Percentiles rank a stretch among this genome's conserved stretches.
These are phyloP conservation scores for Gaeumannomyces tritici DNA, from an alignment of 2,329 filamentous ascomycete species.

Conservation along the genomic window DNA sequence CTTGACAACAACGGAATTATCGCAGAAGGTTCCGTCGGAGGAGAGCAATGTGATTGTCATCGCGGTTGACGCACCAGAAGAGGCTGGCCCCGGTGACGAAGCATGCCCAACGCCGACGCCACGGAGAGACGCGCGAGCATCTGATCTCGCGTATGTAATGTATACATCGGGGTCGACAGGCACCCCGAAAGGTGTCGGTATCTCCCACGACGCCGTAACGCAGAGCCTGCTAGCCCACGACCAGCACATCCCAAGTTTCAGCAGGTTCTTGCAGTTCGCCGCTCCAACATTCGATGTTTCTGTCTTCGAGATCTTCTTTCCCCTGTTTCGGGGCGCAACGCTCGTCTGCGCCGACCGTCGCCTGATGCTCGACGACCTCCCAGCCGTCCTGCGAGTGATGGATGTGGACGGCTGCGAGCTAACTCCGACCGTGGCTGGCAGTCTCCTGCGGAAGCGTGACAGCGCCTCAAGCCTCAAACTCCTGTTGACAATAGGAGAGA, in stretches of 20 bases:
- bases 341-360: conserved; percentile 61
- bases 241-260: conserved; percentile 64
- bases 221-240: conserved; percentile 80
- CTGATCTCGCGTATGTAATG: conserved; percentile 73
- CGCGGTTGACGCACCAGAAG: conserved; percentile 18
- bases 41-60: conserved; percentile 22
- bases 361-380: conserved; percentile 66
- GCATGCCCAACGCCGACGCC: background rate
- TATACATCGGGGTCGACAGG: conserved; percentile 91
- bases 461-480: conserved; percentile 60
- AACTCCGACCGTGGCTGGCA: conserved; percentile 78
- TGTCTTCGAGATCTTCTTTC: conserved; percentile 91
- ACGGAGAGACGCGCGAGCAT: conserved; percentile 7
- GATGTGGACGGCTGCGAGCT: conserved; percentile 77
- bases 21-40: conserved; percentile 25
- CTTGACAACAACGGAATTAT: conserved; percentile 48
- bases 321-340: conserved; percentile 63
- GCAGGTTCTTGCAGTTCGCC: conserved; percentile 81
- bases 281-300: conserved; percentile 91
- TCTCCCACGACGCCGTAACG: conserved; percentile 71
- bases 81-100: conserved; percentile 1
- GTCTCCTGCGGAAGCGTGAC: conserved; percentile 57
- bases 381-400: conserved; percentile 53
- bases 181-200: conserved; percentile 74
- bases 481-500: conserved; percentile 83